Base-by-base conservation (phyloP, 148 eudicot genomes). In the Drosera capensis region DNA sequence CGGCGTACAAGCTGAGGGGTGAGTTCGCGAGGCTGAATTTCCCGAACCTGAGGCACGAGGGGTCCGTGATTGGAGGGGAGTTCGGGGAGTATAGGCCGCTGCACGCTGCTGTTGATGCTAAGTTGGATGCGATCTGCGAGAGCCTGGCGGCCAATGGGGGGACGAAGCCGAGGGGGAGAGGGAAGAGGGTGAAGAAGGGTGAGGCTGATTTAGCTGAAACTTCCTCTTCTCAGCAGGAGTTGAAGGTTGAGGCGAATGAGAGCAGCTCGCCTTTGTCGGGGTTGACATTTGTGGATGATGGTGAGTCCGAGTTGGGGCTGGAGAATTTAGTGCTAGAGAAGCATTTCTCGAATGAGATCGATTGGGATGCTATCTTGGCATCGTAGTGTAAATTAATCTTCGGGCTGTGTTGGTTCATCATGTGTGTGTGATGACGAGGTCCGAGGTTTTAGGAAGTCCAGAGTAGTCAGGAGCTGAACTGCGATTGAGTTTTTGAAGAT, bases 1-100 rank as follows among this genome's bases (percentile, higher is more conserved):
- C 31, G 9, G 31, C 31, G 31, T 28, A 67, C 23, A 85, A 80
- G 68, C 71, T 84, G 11, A 57, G 95, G 8, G 95, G 90, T 2
- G 90, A 80, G 3, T 59, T 59, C 21, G 31, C 31, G 31, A 28
- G 31, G 9, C 31, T 9, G 31, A 28, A 28, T 28, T 28, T 28
- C 31, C 31, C 31, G 9, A 28, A 28, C 31, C 31, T 28, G 9
- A 4, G 31, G 6, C 31, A 28, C 31, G 31, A 28, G 31, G 9
- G 31, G 31, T 28, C 31, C 31, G 4, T 3, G 4, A 28, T 28
- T 9, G 31, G 31, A 4, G 31, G 31, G 6, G 31, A 28, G 9
- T 28, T 28, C 31, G 31, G 31, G 6, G 31, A 28, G 31, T 28
- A 28, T 9, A 28, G 9, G 31, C 31, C 31, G 6, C 31, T 28